Evolutionary conservation across 2,329 filamentous ascomycete species (phyloP).

Genomic region (Penicillium oxalicum): DNA sequence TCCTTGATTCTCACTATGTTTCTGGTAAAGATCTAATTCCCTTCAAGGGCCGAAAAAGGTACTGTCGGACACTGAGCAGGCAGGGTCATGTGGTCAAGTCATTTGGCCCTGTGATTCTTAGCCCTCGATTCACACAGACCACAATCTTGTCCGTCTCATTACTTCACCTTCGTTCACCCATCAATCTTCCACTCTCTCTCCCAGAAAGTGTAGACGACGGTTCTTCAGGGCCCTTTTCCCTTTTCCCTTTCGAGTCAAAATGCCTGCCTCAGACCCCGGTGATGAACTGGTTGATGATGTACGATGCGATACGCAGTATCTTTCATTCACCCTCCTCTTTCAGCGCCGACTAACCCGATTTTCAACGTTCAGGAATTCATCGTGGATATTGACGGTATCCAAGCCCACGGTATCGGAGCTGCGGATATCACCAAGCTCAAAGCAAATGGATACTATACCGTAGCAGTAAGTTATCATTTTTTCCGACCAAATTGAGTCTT

Average conservation of each 20-base stretch:
- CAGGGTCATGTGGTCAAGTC: not conserved
- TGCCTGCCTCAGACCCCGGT: constrained; percentile 49
- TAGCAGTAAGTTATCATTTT: constrained; percentile 47
- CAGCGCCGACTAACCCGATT: not conserved
- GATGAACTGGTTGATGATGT: constrained; percentile 51
- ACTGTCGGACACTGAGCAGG: too few relatives aligned
- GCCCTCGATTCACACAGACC: too few relatives aligned
- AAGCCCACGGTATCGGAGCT: constrained; percentile 60
- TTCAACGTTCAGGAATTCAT: constrained; percentile 48
- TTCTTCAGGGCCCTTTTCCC: too few relatives aligned
- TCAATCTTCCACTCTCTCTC: too few relatives aligned
- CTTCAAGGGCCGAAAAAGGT: too few relatives aligned
- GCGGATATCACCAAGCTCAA: constrained; percentile 63
- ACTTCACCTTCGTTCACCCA: too few relatives aligned
- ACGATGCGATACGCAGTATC: constrained; percentile 3
- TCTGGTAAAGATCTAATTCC: too few relatives aligned
- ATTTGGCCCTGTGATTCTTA: too few relatives aligned
- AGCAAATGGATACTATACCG: constrained; percentile 56
- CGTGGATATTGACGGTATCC: constrained; percentile 61
- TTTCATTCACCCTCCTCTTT: constrained; percentile 10
- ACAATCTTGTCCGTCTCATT: too few relatives aligned
- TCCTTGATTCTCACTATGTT: too few relatives aligned
- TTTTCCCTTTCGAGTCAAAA: constrained; percentile 19
- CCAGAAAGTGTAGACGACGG: too few relatives aligned
- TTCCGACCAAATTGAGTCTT: not conserved